Base-by-base conservation (phyloP, 441 rosid species). In the Raphanus hybrid region DNA sequence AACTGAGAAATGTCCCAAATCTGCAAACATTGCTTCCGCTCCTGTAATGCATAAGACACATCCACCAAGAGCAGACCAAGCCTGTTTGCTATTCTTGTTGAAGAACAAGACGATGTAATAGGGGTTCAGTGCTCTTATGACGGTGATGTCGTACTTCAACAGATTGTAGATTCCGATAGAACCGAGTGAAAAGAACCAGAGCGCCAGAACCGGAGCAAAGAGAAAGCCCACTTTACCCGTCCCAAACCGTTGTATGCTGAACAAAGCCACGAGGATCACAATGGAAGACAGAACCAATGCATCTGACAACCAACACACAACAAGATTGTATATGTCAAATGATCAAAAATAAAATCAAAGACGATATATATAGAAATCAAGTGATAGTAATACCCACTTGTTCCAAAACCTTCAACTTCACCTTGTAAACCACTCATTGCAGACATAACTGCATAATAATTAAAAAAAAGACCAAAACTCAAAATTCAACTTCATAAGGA, bases 1-100 rank as follows among this genome's bases (percentile, higher is more conserved):
- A 55, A 96, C 97, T 15, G 93, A 87, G 86, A 96, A 96, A 86
- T 93, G 98, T 71, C 99, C 98, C 10, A 96, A 84, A 85, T 96
- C 99, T 69, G 98, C 98, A 86, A 96, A 92, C 99, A 96, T 93
- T 15, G 99, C 99, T 87, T 96, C 99, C 2, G 97, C 95, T 71
- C 99, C 99, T 96, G 99, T 92, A 62, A 96, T 89, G 84, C 98
- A 96, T 79, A 96, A 87, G 74, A 96, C 91, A 10, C 99, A 92
- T 59, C 99, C 99, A 58, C 99, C 99, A 61, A 93, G 98, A 78
- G 99, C 92, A 41, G 97, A 93, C 97, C 97, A 93, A 41, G 97
- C 98, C 34, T 80, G 82, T 59, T 20, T 55, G 75, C 86, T 86
- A 86, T 96, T 93, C 86, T 87, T 93, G 80, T 86, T 87, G 85